These are phyloP conservation scores for Septoria linicola DNA, from an alignment of 2,329 filamentous ascomycete genomes.

Conservation along the genomic window DNA sequence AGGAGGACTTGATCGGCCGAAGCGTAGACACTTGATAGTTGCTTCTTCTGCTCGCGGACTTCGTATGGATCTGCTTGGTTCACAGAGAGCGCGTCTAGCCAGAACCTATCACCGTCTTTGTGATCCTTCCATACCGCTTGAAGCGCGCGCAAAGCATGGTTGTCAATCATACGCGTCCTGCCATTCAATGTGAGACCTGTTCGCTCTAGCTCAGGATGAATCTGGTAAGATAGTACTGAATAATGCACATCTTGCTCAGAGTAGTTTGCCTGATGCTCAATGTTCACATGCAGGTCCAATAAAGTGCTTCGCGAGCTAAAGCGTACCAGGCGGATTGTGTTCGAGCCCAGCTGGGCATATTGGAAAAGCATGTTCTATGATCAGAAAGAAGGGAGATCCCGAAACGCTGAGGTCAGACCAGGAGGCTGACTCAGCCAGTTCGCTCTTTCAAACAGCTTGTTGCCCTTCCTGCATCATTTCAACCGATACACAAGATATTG, in stretches of 20 bases:
- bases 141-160: conserved; percentile 13
- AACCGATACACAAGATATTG: too few species aligned
- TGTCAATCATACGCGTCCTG: conserved; percentile 16
- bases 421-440: not conserved
- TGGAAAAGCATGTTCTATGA: conserved; percentile 13
- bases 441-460: too few species aligned
- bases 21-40: conserved; percentile 5
- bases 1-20: conserved; percentile 4
- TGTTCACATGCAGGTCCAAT: conserved; percentile 11
- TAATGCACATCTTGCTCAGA: conserved; percentile 6
- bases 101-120: conserved; percentile 5
- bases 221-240: conserved; percentile 10
- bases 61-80: conserved; percentile 13
- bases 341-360: conserved; percentile 16
- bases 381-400: not conserved
- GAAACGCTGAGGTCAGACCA: not conserved
- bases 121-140: conserved; percentile 1
- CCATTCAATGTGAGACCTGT: conserved; percentile 18
- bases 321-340: conserved; percentile 17
- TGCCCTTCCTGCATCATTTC: too few species aligned
- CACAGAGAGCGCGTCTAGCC: conserved; percentile 11
- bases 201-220: not conserved
- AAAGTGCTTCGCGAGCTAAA: conserved; percentile 13
- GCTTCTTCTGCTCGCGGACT: not conserved
- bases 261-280: conserved; percentile 19